Evolutionary conservation across 768 basidiomycete species (phyloP).

Genomic region (Peribolospora baueri): DNA sequence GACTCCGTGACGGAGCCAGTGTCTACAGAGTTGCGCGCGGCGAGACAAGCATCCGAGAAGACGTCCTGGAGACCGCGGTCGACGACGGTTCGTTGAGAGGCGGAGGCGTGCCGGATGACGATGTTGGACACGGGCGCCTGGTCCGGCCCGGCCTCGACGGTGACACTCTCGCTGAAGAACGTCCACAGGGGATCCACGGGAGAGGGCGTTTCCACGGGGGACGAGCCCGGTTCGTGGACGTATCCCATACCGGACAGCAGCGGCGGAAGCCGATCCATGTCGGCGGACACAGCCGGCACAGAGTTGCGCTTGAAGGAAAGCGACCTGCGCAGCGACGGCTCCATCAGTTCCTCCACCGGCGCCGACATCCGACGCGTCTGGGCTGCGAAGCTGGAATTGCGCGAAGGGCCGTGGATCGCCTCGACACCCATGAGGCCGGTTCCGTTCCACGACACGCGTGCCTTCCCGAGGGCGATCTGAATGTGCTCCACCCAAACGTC

Average conservation of each 20-base stretch:
- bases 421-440: conserved; percentile 9
- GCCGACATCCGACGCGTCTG: conserved; percentile 12
- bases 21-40: conserved; percentile 26
- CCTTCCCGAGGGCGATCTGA: conserved; percentile 23
- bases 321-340: not conserved
- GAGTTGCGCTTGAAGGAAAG: too few relatives aligned
- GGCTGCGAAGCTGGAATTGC: conserved; percentile 35
- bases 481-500: conserved; percentile 60
- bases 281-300: too few relatives aligned
- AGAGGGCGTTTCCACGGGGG: not conserved
- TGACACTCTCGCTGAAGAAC: not conserved
- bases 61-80: conserved; percentile 61
- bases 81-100: conserved; percentile 40
- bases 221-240: conserved; percentile 1
- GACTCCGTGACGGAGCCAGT: too few relatives aligned
- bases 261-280: not conserved
- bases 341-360: too few relatives aligned
- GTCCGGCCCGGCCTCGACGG: conserved; percentile 15
- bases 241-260: conserved; percentile 1
- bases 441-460: conserved; percentile 2
- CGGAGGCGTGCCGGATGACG: conserved; percentile 32
- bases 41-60: conserved; percentile 44
- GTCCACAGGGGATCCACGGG: not conserved
- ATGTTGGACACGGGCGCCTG: conserved; percentile 6
- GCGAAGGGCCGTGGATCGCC: conserved; percentile 34